phyloP scores from a whole-genome alignment of 352 stramenopile species.

The Phytophthora quininea region DNA sequence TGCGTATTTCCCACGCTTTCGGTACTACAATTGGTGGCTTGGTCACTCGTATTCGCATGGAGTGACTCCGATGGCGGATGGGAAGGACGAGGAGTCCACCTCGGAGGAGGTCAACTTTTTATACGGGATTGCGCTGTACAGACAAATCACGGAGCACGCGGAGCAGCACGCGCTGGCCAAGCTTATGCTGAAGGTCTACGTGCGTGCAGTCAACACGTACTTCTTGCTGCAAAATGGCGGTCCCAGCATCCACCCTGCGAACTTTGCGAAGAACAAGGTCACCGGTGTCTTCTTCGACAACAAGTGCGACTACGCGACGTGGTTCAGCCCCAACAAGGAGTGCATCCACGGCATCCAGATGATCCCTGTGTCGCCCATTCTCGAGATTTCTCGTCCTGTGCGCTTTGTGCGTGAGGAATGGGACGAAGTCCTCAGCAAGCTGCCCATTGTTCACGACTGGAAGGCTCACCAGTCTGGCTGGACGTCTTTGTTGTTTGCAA shows the following conservation, averaged over 20 bases:
- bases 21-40: slow-evolving; percentile 69
- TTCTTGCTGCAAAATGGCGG: slow-evolving; percentile 60
- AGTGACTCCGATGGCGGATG: slow-evolving; percentile 71
- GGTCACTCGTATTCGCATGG: slow-evolving; percentile 76
- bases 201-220: slow-evolving; percentile 68
- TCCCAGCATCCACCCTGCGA: slow-evolving; percentile 47
- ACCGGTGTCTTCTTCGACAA: slow-evolving; percentile 80
- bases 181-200: slow-evolving; percentile 66
- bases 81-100: slow-evolving; percentile 75
- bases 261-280: slow-evolving; percentile 71
- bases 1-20: slow-evolving; percentile 62
- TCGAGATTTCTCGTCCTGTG: slow-evolving; percentile 41
- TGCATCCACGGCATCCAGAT: slow-evolving; percentile 85
- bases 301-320: slow-evolving; percentile 78
- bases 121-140: slow-evolving; percentile 63
- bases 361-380: slow-evolving; percentile 65
- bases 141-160: slow-evolving; percentile 50
- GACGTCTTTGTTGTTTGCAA: slow-evolving; percentile 68
- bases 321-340: slow-evolving; percentile 75
- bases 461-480: slow-evolving; percentile 50
- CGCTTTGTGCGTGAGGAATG: slow-evolving; percentile 68
- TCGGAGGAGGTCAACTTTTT: slow-evolving; percentile 78
- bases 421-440: slow-evolving; percentile 57
- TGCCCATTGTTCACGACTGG: slow-evolving; percentile 62
- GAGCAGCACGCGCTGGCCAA: slow-evolving; percentile 45